Percentiles rank a stretch among this genome's conserved stretches.
phyloP scores from a whole-genome alignment of 495 filamentous ascomycete genomes.

The Podospora didyma region DNA sequence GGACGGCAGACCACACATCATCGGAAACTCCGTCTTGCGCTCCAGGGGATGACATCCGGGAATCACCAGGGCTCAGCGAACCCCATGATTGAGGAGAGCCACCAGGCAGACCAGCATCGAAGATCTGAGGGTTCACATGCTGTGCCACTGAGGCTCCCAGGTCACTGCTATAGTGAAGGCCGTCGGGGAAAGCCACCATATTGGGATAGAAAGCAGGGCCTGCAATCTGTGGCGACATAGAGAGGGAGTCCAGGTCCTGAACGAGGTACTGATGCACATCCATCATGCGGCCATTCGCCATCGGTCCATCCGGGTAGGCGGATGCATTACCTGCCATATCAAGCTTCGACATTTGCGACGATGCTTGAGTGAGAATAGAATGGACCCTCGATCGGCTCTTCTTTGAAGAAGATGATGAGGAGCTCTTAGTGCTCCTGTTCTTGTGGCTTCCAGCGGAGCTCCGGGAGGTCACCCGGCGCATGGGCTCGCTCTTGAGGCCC shows the following conservation, averaged over 20 bases:
- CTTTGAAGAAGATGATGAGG: slow-evolving; percentile 32
- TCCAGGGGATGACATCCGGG: slow-evolving; percentile 45
- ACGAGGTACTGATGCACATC: slow-evolving; percentile 41
- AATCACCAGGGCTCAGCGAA: slow-evolving; percentile 46
- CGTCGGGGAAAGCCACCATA: slow-evolving; percentile 37
- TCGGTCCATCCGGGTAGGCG: slow-evolving; percentile 28
- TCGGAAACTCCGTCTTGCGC: slow-evolving; percentile 40
- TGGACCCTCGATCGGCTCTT: slow-evolving; percentile 42
- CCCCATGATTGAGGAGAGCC: slow-evolving; percentile 46
- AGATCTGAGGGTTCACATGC: slow-evolving; percentile 46
- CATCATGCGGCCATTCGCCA: slow-evolving; percentile 35
- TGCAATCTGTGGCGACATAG: slow-evolving; percentile 34
- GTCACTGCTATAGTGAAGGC: slow-evolving; percentile 37
- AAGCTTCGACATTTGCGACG: slow-evolving; percentile 44
- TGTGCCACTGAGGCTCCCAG: slow-evolving; percentile 35
- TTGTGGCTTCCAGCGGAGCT: slow-evolving; percentile 46
- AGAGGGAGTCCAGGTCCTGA: slow-evolving; percentile 43
- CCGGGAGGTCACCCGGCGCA: slow-evolving; percentile 44
- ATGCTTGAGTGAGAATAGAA: slow-evolving; percentile 39
- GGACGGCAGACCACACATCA: slow-evolving; percentile 42
- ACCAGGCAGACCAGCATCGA: slow-evolving; percentile 37
- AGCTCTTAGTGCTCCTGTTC: slow-evolving; percentile 42
- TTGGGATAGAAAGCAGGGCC: slow-evolving; percentile 35
- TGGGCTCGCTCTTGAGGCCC: slow-evolving; percentile 40
- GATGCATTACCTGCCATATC: slow-evolving; percentile 46